Evolutionary conservation across 192 early-diverging fungal species (phyloP).

Genomic region (Linnemannia exigua): DNA sequence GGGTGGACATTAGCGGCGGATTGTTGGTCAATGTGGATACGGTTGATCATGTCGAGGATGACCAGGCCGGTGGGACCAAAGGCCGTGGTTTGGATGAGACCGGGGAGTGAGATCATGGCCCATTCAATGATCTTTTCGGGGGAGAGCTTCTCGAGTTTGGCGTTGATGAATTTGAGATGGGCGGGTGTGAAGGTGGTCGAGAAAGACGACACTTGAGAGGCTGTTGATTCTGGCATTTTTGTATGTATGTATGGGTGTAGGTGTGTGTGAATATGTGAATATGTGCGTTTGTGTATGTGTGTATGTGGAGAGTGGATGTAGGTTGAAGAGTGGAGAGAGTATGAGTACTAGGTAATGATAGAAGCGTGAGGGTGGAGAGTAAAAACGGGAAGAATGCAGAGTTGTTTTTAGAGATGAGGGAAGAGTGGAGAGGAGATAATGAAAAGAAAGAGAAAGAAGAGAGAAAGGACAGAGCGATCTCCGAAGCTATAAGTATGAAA

Average conservation of each 20-base stretch:
- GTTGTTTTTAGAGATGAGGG: not conserved
- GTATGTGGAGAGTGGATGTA: not conserved
- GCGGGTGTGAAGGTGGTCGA: slow-evolving; percentile 63
- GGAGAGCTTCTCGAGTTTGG: slow-evolving; percentile 73
- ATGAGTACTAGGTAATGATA: no score
- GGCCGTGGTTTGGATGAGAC: slow-evolving; percentile 93
- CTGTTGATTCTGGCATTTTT: slow-evolving; percentile 54
- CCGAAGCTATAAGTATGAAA: slow-evolving; percentile 3
- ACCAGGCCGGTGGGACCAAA: slow-evolving; percentile 94
- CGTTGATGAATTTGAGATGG: slow-evolving; percentile 83
- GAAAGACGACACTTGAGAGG: slow-evolving; percentile 3
- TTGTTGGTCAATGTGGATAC: slow-evolving; percentile 70
- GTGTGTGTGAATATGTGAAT: not conserved
- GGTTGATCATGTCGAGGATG: slow-evolving; percentile 87
- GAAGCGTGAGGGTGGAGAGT: not conserved
- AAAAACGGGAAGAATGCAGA: not conserved
- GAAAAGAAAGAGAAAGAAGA: not conserved
- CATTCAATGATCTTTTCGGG: slow-evolving; percentile 90
- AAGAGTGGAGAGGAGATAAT: not conserved
- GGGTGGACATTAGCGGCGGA: slow-evolving; percentile 55
- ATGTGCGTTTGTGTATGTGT: not conserved
- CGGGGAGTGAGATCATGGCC: slow-evolving; percentile 85
- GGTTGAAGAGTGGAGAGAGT: not conserved
- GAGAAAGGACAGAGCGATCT: not conserved
- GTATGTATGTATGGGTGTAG: not conserved